phyloP scores from a whole-genome alignment of 2,329 filamentous ascomycete genomes.

The Alternaria sp. region DNA sequence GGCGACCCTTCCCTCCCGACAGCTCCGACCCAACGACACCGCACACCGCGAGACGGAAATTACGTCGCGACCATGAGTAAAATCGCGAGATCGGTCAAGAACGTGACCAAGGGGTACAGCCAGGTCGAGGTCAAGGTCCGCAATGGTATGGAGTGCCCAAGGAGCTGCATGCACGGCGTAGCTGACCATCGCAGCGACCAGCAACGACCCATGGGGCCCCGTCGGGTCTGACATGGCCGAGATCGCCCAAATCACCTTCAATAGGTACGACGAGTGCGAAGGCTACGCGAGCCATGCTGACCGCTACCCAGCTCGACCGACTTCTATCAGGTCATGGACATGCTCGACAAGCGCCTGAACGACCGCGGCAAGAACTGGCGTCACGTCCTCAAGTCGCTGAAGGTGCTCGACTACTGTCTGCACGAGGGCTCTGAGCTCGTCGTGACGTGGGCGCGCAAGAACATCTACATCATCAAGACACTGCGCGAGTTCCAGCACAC shows the following conservation, averaged over 20 bases:
- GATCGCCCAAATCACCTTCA: conserved; percentile 96
- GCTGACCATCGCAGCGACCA: conserved; percentile 73
- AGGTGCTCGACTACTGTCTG: conserved; percentile 96
- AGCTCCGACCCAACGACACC: conserved; percentile 6
- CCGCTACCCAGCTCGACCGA: conserved; percentile 75
- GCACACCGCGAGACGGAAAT: background rate
- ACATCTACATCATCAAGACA: conserved; percentile 98
- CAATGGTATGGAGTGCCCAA: conserved; percentile 32
- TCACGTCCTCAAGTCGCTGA: conserved; percentile 95
- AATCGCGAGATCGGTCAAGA: conserved; percentile 96
- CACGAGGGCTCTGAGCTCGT: conserved; percentile 97
- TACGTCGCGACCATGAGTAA: conserved; percentile 75
- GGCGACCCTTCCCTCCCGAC: conserved; percentile 7
- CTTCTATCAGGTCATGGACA: conserved; percentile 99
- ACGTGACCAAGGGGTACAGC: conserved; percentile 99
- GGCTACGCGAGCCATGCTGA: conserved; percentile 31
- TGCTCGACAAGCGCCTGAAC: conserved; percentile 97
- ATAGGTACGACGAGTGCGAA: conserved; percentile 71
- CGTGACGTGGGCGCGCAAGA: conserved; percentile 97
- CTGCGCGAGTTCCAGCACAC: conserved; percentile 95
- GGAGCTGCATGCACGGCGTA: background rate
- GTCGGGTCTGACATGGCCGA: conserved; percentile 98
- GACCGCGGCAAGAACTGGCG: conserved; percentile 99
- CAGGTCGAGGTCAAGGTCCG: conserved; percentile 92
- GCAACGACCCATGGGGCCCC: conserved; percentile 98